These are phyloP conservation scores for Capillidium rhysosporum DNA, from an alignment of 371 early-diverging fungal genomes.

Conservation along the genomic window DNA sequence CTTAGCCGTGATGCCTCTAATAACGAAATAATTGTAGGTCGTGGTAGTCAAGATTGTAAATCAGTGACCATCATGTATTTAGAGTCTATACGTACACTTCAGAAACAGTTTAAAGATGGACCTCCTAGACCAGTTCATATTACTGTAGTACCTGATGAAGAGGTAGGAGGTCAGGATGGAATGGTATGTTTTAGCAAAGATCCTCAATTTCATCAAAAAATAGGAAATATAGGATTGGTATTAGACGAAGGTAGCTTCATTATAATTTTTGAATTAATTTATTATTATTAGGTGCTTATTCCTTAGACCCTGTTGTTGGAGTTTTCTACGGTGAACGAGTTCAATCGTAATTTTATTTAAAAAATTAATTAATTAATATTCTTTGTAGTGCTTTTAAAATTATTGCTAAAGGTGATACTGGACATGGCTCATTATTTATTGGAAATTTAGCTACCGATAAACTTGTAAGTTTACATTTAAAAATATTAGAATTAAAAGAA, in stretches of 20 bases:
- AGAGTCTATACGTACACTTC: slow-evolving; percentile 43
- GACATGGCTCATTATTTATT: slow-evolving; percentile 57
- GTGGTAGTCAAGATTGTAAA: slow-evolving; percentile 76
- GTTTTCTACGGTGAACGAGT: slow-evolving; percentile 67
- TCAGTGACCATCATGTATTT: slow-evolving; percentile 47
- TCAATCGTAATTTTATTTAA: slow-evolving; percentile 24
- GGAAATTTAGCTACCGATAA: slow-evolving; percentile 40
- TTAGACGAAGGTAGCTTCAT: slow-evolving; percentile 62
- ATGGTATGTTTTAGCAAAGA: slow-evolving; percentile 37
- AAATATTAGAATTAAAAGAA: neutral
- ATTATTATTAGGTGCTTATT: slow-evolving; percentile 17
- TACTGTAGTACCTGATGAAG: slow-evolving; percentile 54
- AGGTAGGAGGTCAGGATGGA: slow-evolving; percentile 55
- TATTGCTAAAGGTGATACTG: slow-evolving; percentile 32
- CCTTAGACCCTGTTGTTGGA: slow-evolving; percentile 25
- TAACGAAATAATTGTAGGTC: slow-evolving; percentile 44
- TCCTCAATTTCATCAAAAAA: slow-evolving; percentile 28
- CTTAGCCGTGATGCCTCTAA: slow-evolving; percentile 20
- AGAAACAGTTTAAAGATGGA: slow-evolving; percentile 11
- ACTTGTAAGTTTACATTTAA: slow-evolving; percentile 14
- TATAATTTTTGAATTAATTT: too few relatives aligned
- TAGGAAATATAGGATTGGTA: slow-evolving; percentile 38
- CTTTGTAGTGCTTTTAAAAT: slow-evolving; percentile 19
- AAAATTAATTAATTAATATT: neutral
- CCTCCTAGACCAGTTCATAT: slow-evolving; percentile 40